Base-by-base conservation (phyloP, 768 basidiomycete species). In the Xerocomus brunneocitrinus region DNA sequence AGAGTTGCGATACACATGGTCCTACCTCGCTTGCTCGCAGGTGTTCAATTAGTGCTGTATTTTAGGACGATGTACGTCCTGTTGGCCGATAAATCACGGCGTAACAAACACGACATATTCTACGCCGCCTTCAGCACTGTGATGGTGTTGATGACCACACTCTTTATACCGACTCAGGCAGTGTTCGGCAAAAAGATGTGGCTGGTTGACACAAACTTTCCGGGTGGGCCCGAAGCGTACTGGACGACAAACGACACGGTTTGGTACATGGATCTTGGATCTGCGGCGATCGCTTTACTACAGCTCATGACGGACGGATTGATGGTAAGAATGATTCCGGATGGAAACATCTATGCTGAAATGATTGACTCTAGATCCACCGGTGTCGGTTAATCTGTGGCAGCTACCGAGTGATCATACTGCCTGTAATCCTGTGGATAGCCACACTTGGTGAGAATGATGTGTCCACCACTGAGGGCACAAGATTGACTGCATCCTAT, bases 261-360 rank as follows among this genome's bases (percentile, higher is more conserved):
- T 0, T 70, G 71, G 63, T 69, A 69, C 40, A 57, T 61, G 58
- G 71, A 67, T 3, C 45, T 70, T 25, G 69, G 71, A 6, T 61
- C 66, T 22, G 56, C 60, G 6, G 66, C 67, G 8, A 56, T 67
- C 13, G 55, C 63, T 22, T n/a, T 67, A 14, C 51, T 72, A 19
- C 71, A 74, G 12, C 61, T 74, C 12, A 55, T 75, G 58, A 67
- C 68, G 8, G 72, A 75, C 40, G 75, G 58, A 1, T 49, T 76
- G 41, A 63, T 77, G 57, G 76, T 77, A 48, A 43, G 71, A 54
- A 27, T 24, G 14, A 5, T 9, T 3, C 6, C 19, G 27, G 22
- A 46, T 3, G 41, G n/a, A 34, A 6, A 24, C 4, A 6, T 27
- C 31, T 25, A 0, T 41, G n/a, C 55, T 60, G 31, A 63, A 14